Evolutionary conservation across 441 rosid species (phyloP).

Genomic region (Pelargonium fulgidum): DNA sequence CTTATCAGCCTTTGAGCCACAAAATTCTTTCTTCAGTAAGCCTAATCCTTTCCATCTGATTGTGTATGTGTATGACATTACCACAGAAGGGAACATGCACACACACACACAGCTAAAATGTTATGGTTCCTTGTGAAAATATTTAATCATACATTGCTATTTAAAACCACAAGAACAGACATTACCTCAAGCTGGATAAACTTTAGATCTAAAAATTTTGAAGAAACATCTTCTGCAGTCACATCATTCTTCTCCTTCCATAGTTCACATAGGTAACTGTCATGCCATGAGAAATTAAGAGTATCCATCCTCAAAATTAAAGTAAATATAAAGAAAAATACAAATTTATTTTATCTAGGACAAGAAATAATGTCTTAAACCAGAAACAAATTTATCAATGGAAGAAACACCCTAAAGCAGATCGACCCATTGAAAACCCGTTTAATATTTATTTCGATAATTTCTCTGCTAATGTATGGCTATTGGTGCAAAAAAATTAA

Average conservation of each 20-base stretch:
- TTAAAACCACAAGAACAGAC: slow-evolving; percentile 3
- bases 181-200: slow-evolving; percentile 63
- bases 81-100: not conserved
- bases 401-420: not conserved
- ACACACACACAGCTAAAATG: not conserved
- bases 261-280: slow-evolving; percentile 65
- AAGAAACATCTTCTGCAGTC: slow-evolving; percentile 30
- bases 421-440: not conserved
- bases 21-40: not conserved
- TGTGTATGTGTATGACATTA: not conserved
- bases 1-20: not conserved
- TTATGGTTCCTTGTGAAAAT: not conserved
- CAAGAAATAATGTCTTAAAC: not conserved
- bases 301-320: not conserved
- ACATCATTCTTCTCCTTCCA: slow-evolving; percentile 60
- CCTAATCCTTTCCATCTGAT: not conserved
- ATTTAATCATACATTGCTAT: not conserved
- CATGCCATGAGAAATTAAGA: slow-evolving; percentile 25
- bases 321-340: not conserved
- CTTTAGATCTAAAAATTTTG: slow-evolving; percentile 37
- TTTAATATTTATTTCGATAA: not conserved
- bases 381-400: not conserved
- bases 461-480: too few relatives aligned
- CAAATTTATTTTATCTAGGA: not conserved
- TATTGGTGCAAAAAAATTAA: too few relatives aligned